Conservation (phyloP, 805 yeast species). For the Kodamaea neixiangensis region DNA sequence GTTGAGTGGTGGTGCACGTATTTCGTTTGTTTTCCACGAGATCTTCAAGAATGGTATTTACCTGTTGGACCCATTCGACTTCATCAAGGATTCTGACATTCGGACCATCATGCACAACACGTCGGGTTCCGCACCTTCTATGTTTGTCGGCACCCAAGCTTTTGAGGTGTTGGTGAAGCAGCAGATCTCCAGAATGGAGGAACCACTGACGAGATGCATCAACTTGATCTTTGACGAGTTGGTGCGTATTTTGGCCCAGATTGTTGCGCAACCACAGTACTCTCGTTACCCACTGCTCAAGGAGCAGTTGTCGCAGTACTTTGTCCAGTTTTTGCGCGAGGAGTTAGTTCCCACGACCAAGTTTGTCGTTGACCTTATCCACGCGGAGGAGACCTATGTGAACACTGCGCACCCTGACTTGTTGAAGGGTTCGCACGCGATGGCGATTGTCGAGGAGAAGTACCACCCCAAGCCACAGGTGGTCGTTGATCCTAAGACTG, state of each 20-base stretch:
- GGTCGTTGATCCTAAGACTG: slow-evolving; percentile 85
- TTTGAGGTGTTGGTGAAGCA: slow-evolving; percentile 68
- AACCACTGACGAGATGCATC: slow-evolving; percentile 87
- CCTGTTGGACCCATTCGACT: slow-evolving; percentile 94
- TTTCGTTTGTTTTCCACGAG: slow-evolving; percentile 95
- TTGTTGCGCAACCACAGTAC: slow-evolving; percentile 72
- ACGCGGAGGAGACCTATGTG: slow-evolving; percentile 88
- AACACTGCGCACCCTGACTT: slow-evolving; percentile 98
- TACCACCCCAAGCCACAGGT: slow-evolving; percentile 74
- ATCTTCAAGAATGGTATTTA: slow-evolving; percentile 89
- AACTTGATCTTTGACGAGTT: slow-evolving; percentile 91
- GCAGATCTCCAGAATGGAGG: slow-evolving; percentile 83
- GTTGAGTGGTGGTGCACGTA: slow-evolving; percentile 97
- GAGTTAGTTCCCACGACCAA: slow-evolving; percentile 82
- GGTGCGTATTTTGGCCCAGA: slow-evolving; percentile 84
- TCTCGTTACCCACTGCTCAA: slow-evolving; percentile 88
- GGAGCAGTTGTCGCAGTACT: slow-evolving; percentile 79
- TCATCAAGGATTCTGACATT: slow-evolving; percentile 91
- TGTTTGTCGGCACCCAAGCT: slow-evolving; percentile 96
- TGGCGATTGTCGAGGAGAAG: slow-evolving; percentile 88
- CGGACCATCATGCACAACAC: slow-evolving; percentile 97
- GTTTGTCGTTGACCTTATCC: slow-evolving; percentile 81
- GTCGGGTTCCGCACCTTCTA: slow-evolving; percentile 91
- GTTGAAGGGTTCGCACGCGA: slow-evolving; percentile 91
- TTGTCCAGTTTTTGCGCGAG: slow-evolving; percentile 76